Percentiles rank a stretch among this genome's conserved stretches.
phyloP scores from a whole-genome alignment of 2,329 filamentous ascomycete species.

The Periglandula ipomoeae region DNA sequence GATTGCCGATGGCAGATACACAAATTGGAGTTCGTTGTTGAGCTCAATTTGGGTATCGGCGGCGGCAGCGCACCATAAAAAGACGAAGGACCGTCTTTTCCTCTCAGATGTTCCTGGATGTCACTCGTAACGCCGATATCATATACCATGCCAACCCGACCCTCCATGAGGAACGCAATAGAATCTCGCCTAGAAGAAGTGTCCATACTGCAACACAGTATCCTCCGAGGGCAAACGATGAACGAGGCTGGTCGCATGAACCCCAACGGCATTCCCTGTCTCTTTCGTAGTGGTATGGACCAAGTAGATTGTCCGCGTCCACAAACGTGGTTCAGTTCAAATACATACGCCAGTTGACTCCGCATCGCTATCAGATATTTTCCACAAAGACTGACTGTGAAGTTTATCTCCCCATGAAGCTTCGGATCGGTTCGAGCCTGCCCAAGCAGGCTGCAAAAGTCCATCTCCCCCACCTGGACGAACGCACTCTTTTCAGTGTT shows the following conservation, averaged over 20 bases:
- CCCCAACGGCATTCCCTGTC: slow-evolving; percentile 15
- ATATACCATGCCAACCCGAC: slow-evolving; percentile 51
- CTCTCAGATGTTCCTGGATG: slow-evolving; percentile 7
- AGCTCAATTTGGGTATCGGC: background rate
- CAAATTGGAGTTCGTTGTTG: background rate
- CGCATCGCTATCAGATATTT: slow-evolving; percentile 47
- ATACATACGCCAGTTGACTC: slow-evolving; percentile 47
- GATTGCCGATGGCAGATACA: slow-evolving; percentile 19
- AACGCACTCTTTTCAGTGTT: slow-evolving; percentile 18
- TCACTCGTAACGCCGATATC: slow-evolving; percentile 30
- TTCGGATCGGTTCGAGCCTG: slow-evolving; percentile 14
- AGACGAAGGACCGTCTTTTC: background rate
- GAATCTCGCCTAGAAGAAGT: slow-evolving; percentile 44
- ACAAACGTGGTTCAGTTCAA: slow-evolving; percentile 33
- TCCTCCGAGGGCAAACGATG: slow-evolving; percentile 45
- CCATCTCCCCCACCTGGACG: slow-evolving; percentile 21
- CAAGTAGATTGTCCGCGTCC: slow-evolving; percentile 13
- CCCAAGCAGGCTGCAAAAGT: slow-evolving; percentile 26
- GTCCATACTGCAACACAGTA: slow-evolving; percentile 55
- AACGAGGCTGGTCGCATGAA: slow-evolving; percentile 36
- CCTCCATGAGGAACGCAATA: slow-evolving; percentile 50
- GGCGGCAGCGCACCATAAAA: slow-evolving; percentile 1
- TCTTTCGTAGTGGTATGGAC: slow-evolving; percentile 17
- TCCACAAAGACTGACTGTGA: slow-evolving; percentile 48
- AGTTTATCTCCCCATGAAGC: slow-evolving; percentile 22